These are phyloP conservation scores for Parmelia sp. DNA, from an alignment of 495 filamentous ascomycete species.

Conservation along the genomic window DNA sequence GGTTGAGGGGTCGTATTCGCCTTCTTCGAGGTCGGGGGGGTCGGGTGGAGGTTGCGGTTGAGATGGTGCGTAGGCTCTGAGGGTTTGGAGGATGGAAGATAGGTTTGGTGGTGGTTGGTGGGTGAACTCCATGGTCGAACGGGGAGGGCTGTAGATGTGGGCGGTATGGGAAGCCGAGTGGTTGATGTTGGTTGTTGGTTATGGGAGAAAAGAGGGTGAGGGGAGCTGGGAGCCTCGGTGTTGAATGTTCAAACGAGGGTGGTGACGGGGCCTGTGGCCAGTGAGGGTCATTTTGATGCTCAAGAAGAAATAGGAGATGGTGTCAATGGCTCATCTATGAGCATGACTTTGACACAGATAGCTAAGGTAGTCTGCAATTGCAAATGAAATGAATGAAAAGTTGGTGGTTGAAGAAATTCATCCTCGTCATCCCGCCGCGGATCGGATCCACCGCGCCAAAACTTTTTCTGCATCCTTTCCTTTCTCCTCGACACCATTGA, in stretches of 20 bases:
- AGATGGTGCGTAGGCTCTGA: conserved; percentile 39
- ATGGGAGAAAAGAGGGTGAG: too few species aligned
- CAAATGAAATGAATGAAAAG: not conserved
- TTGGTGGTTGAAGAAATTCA: not conserved
- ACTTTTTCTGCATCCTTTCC: conserved; percentile 16
- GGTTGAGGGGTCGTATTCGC: conserved; percentile 21
- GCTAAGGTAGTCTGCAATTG: not conserved
- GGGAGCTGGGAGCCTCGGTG: too few species aligned
- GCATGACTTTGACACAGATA: not conserved
- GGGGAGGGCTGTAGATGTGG: not conserved
- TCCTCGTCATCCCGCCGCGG: conserved; percentile 9
- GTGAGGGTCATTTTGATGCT: not conserved
- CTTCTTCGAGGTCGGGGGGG: conserved; percentile 15
- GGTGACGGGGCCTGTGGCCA: not conserved
- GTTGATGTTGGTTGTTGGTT: too few species aligned
- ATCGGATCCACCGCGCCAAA: conserved; percentile 6
- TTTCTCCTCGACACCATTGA: not conserved
- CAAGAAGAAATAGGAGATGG: not conserved
- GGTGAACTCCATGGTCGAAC: conserved; percentile 8
- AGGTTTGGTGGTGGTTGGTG: conserved; percentile 42
- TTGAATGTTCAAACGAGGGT: not conserved
- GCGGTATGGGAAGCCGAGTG: not conserved
- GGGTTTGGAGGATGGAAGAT: conserved; percentile 47
- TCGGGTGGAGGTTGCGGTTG: not conserved
- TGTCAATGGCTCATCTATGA: not conserved